phyloP scores from a whole-genome alignment of 805 yeast species.

The Saturnispora sanitii region DNA sequence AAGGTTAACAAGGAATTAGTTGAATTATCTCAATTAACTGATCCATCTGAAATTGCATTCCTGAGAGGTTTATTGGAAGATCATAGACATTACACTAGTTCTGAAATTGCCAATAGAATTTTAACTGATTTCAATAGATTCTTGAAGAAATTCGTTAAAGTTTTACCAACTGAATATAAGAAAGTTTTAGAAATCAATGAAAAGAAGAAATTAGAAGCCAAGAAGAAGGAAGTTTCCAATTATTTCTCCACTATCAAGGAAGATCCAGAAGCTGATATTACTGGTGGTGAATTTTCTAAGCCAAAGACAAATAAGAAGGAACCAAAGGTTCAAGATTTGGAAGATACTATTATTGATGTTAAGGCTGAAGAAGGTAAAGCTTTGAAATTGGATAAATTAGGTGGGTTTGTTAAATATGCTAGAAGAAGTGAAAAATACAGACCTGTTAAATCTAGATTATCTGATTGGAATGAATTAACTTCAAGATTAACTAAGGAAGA shows the following conservation, averaged over 20 bases:
- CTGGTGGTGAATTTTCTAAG: constrained; percentile 76
- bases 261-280: constrained; percentile 76
- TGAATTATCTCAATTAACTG: constrained; percentile 65
- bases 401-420: constrained; percentile 91
- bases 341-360: constrained; percentile 73
- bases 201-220: constrained; percentile 50
- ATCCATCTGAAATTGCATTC: constrained; percentile 89
- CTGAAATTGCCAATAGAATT: constrained; percentile 78
- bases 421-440: constrained; percentile 84
- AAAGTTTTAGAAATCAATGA: constrained; percentile 76
- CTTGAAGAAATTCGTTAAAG: constrained; percentile 84
- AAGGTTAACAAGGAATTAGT: constrained; percentile 77
- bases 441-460: constrained; percentile 59
- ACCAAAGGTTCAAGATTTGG: constrained; percentile 82
- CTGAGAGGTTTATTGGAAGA: constrained; percentile 89
- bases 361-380: constrained; percentile 54
- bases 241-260: constrained; percentile 66
- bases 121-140: constrained; percentile 81
- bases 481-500: constrained; percentile 76
- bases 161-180: constrained; percentile 86
- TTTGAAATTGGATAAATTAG: constrained; percentile 63
- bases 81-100: constrained; percentile 89
- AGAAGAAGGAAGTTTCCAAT: constrained; percentile 52
- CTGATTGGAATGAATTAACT: constrained; percentile 90
- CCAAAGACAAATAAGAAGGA: constrained; percentile 44